Base-by-base conservation (phyloP, 2,329 filamentous ascomycete species). In the Herpomyces periplanetae region DNA sequence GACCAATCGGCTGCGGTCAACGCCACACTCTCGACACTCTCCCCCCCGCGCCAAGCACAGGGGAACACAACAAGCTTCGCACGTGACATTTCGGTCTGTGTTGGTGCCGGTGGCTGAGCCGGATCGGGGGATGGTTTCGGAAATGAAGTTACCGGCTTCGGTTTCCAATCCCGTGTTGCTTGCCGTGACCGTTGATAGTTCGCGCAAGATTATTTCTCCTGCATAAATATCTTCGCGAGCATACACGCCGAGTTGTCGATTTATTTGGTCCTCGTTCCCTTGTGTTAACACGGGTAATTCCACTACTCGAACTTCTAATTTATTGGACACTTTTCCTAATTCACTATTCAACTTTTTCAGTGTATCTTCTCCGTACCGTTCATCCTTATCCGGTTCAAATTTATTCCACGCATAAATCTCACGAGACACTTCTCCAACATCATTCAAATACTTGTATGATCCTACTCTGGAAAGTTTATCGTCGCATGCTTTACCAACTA, bases 61-160 rank as follows among this genome's bases (percentile, higher is more conserved):
- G 2, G 25, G 22, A 2, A 24, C 21, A 11, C 25, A 24, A 10
- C 24, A 28, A 4, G 17, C 15, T 9, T 16, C 10, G 7, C 20
- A 19, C 5, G 13, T 22, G 3, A 27, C 22, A 7, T 28, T 31
- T 17, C n/a, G n/a, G 24, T 26, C 4, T 35, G 23, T 2, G 11
- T 6, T 9, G 7, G 4, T 11, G 28, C 27, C 1, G 64, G 65
- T 4, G 84, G 47, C 10, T 55, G n/a, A n/a, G n/a, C n/a, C n/a
- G n/a, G n/a, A n/a, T n/a, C n/a, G n/a, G n/a, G n/a, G n/a, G n/a
- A n/a, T n/a, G n/a, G n/a, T n/a, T n/a, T n/a, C 52, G 4, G 51
- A 47, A 29, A 69, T 69, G 36, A 75, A 91, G 7, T 71, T 71
- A 36, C 91, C 75, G 37, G 75, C 91, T 12, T 75, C 50, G 3